Evolutionary conservation across 768 basidiomycete genomes (phyloP).

Genomic region (Rhodosporidiobolus odoratus): DNA sequence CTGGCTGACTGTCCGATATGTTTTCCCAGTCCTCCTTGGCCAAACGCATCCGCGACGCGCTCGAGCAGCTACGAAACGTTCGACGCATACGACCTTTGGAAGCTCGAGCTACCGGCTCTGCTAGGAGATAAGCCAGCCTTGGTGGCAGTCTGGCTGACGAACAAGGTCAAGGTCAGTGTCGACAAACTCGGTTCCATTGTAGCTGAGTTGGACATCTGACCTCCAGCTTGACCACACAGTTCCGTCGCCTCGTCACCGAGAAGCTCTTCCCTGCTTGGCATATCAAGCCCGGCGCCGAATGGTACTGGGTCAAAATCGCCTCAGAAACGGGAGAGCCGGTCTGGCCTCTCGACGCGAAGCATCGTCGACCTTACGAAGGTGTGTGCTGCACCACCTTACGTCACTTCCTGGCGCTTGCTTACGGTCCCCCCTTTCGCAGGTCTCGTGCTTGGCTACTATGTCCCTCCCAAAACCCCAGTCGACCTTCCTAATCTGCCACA

Average conservation of each 20-base stretch:
- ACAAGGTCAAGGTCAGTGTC: constrained; percentile 29
- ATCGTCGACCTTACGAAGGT: constrained; percentile 33
- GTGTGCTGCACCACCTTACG: background rate
- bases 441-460: constrained; percentile 23
- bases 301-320: constrained; percentile 37
- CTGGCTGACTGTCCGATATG: background rate
- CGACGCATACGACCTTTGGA: constrained; percentile 35
- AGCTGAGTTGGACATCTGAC: background rate
- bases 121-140: constrained; percentile 13
- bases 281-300: constrained; percentile 2
- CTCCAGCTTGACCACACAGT: constrained; percentile 8
- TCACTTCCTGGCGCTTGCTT: background rate
- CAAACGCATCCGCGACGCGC: constrained; percentile 24
- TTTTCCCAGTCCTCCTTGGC: constrained; percentile 35
- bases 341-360: constrained; percentile 9
- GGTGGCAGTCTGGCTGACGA: constrained; percentile 30
- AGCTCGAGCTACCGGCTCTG: constrained; percentile 14
- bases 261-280: constrained; percentile 31
- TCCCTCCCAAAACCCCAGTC: background rate
- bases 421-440: background rate
- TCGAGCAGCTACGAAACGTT: constrained; percentile 31
- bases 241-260: constrained; percentile 25
- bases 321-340: constrained; percentile 26
- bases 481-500: background rate
- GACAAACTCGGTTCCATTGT: background rate